Conservation (phyloP, 1,139 yeast species). For the Taphrina communis region DNA sequence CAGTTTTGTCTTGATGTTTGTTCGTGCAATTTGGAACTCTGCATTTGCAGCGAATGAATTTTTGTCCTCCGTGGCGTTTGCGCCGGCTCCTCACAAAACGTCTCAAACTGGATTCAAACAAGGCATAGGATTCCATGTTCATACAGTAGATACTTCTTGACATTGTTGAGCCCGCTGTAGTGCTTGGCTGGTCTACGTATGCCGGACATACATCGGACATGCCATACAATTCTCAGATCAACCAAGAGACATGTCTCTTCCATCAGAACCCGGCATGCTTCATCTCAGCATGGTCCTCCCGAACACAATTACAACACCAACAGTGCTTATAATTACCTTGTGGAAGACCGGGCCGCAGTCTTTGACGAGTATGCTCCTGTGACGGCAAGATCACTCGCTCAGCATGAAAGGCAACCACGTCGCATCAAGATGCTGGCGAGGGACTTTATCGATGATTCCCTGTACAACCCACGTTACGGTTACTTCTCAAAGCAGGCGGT, state of each 20-base stretch:
- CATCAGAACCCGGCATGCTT: background rate
- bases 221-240: background rate
- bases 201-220: conserved; percentile 3
- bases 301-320: conserved; percentile 39
- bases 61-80: background rate
- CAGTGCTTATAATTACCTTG: conserved; percentile 35
- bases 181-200: background rate
- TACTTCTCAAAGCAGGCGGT: conserved; percentile 64
- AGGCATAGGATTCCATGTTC: background rate
- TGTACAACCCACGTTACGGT: conserved; percentile 81
- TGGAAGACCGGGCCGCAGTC: conserved; percentile 36
- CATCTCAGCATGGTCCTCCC: conserved; percentile 17
- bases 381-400: conserved; percentile 32
- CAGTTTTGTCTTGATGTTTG: no score
- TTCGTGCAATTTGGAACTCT: background rate
- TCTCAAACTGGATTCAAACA: background rate
- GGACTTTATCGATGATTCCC: conserved; percentile 83
- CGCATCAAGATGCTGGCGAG: conserved; percentile 71
- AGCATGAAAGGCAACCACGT: conserved; percentile 55
- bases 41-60: background rate
- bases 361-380: conserved; percentile 30
- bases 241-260: background rate
- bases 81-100: background rate
- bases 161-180: background rate
- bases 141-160: background rate